Base-by-base conservation (phyloP, 768 basidiomycete genomes). In the Amanita fuliginea region DNA sequence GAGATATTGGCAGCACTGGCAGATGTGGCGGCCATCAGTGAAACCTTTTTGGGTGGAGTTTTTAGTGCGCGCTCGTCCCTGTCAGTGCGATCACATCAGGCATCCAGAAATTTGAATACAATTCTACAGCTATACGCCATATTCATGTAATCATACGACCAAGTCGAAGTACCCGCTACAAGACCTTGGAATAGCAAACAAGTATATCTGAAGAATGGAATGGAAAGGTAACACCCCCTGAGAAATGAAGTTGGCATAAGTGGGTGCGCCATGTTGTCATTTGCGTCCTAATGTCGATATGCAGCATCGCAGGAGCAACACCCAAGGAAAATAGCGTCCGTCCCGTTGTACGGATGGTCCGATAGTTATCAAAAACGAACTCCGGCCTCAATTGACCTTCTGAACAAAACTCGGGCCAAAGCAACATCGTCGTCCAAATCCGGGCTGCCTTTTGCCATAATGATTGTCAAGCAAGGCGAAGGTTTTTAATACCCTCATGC, bases 11-110 rank as follows among this genome's bases (percentile, higher is more conserved):
- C 39, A 26, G 47, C 19, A n/a, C 28, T 41, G 47, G 39, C 58
- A n/a, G 65, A 53, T 2, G 66, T 51, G 41, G 65, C 51, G 10
- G 51, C 43, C 51, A 46, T 51, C 34, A 3, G 26, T 43, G 48
- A 41, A 18, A 34, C 47, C 35, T 21, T 18, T 10, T 41, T 26
- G 26, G 42, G 49, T 16, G 33, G 42, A 34, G 51, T 16, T 32
- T 13, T 32, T 32, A 32, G 13, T 13, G 5, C 4, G 26, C 21
- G 33, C n/a, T 16, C 24, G 36, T 39, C 30, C 37, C 26, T 39
- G 35, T 30, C 42, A 21, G n/a, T n/a, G 13, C 26, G 8, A 43
- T n/a, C 42, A 26, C 42, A 43, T 22, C 22, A 16, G 7, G 3
- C 9, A 9, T n/a, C 16, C 16, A 16, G 36, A 7, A 40, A 40